Evolutionary conservation across 495 filamentous ascomycete genomes (phyloP), one percentile per base, ranked within the genome.

Genomic region (Lepraria neglecta): DNA sequence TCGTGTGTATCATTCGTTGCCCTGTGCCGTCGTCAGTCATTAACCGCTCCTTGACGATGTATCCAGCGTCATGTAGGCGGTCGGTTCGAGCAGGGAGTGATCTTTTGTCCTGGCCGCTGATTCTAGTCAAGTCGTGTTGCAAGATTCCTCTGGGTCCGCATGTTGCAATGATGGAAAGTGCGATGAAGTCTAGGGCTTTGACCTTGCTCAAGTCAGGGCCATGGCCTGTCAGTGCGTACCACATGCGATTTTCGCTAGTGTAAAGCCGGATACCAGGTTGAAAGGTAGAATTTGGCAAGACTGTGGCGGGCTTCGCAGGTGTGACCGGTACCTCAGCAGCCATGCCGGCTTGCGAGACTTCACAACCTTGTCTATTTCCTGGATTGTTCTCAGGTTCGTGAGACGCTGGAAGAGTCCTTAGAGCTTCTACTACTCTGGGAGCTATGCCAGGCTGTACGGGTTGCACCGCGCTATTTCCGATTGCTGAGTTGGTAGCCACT

Each of bases 71-170:
- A 24, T 82, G 81, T 21, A 97, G 79, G 2, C 78, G 74, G 64
- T 91, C 87, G 1, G 92, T 96, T 45, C 92, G 80, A 54, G 83
- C 83, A 14, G 92, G 90, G 6, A 96, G 82, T 3, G 92, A 96
- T 47, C 90, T 81, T 69, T 95, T 95, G 71, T 96, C 90, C 73
- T 96, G 92, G 21, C 87, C 85, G 62, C 88, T 90, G 10, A 87
- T 69, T 35, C 75, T 80, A 24, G 85, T 82, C n/a, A 96, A 76
- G 21, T 92, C 85, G 9, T 86, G 83, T 72, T 97, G 92, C 2
- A 86, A 73, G 44, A 96, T 88, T 15, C 92, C 92, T 24, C 82
- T 73, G 40, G 79, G 75, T 59, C 86, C 82, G 58, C 75, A 77
- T 3, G 85, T 82, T n/a, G 87, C 91, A 67, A 97, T 91, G 45